phyloP scores from a whole-genome alignment of 768 basidiomycete species.

The Mycena leptocephala region DNA sequence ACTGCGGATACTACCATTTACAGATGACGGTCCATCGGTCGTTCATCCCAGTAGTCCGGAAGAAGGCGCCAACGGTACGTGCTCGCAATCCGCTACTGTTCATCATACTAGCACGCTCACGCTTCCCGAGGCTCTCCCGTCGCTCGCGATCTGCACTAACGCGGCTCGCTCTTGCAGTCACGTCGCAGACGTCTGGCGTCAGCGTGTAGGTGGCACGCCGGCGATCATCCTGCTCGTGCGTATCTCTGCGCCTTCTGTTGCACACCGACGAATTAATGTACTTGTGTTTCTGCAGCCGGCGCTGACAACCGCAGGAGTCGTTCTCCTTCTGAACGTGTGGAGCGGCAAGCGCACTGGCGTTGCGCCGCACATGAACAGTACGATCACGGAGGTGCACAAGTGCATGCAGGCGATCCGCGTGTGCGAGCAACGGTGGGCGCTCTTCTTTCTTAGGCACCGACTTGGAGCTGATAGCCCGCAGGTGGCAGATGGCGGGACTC shows the following conservation, averaged over 20 bases:
- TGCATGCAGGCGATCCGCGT: constrained; percentile 67
- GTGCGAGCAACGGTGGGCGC: constrained; percentile 55
- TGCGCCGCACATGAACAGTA: constrained; percentile 62
- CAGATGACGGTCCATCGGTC: constrained; percentile 87
- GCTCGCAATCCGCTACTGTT: not conserved
- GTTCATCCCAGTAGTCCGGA: constrained; percentile 79
- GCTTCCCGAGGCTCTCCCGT: constrained; percentile 58
- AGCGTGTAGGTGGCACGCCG: constrained; percentile 48
- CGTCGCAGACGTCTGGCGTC: constrained; percentile 70
- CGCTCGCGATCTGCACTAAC: constrained; percentile 87
- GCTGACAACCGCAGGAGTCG: constrained; percentile 61
- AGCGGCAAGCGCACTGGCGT: constrained; percentile 67
- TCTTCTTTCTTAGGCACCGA: not conserved
- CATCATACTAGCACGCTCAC: not conserved
- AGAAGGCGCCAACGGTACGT: constrained; percentile 38
- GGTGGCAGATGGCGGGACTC: constrained; percentile 61
- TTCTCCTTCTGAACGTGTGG: constrained; percentile 80
- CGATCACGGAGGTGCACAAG: constrained; percentile 73
- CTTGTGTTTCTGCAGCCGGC: constrained; percentile 42
- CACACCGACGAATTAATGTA: not conserved
- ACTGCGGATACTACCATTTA: constrained; percentile 62
- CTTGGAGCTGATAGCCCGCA: constrained; percentile 27
- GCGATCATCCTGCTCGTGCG: no score
- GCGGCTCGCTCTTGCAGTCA: constrained; percentile 85
- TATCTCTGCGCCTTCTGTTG: not conserved